phyloP scores from a whole-genome alignment of 306 rosid genomes.

The Gillenia trifoliata region DNA sequence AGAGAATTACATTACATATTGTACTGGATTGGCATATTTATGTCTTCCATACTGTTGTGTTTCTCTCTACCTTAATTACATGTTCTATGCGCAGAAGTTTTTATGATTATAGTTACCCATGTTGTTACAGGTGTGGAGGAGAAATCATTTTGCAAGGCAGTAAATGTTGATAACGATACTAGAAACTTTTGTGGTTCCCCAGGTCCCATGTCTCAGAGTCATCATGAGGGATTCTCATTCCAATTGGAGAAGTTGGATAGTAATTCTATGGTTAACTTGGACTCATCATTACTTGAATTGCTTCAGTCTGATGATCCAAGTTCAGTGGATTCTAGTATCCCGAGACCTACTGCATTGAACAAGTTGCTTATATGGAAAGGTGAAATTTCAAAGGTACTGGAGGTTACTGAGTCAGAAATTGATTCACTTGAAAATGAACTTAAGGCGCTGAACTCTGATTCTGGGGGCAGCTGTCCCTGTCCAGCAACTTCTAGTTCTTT shows the following conservation, averaged over 20 bases:
- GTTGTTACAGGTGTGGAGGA: constrained; percentile 69
- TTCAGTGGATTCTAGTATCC: constrained; percentile 45
- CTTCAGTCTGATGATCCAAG: constrained; percentile 60
- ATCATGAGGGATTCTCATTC: constrained; percentile 40
- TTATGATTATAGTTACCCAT: not conserved
- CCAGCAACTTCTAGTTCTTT: constrained; percentile 53
- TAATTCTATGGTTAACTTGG: constrained; percentile 49
- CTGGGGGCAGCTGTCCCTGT: constrained; percentile 29
- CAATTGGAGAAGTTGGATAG: constrained; percentile 67
- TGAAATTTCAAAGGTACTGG: constrained; percentile 82
- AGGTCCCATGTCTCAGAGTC: constrained; percentile 41
- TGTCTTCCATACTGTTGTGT: not conserved
- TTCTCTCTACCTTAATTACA: not conserved
- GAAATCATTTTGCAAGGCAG: constrained; percentile 53
- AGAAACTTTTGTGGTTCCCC: constrained; percentile 53
- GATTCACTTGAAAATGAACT: constrained; percentile 83
- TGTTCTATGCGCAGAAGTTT: not conserved
- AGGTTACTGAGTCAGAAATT: constrained; percentile 82
- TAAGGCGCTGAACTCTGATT: constrained; percentile 49
- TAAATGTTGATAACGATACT: constrained; percentile 44
- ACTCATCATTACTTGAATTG: constrained; percentile 51
- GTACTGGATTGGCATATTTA: not conserved
- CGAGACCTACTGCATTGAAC: constrained; percentile 56
- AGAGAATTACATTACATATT: not conserved
- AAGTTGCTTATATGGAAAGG: constrained; percentile 77